Conservation (phyloP, 2,329 filamentous ascomycete genomes). For the Botryotinia narcissicola region DNA sequence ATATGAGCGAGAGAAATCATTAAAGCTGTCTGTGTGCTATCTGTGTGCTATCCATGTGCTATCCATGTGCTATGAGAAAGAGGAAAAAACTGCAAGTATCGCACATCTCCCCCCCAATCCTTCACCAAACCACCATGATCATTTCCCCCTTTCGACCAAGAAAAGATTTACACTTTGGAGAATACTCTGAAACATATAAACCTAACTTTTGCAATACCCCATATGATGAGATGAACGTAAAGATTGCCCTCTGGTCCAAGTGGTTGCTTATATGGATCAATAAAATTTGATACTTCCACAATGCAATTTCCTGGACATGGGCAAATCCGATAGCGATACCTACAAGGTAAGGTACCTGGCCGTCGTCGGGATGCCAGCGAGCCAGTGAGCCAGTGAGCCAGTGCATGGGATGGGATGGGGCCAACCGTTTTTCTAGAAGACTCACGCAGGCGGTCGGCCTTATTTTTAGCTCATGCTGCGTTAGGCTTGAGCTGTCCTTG, state of each 20-base stretch:
- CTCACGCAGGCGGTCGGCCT: background rate
- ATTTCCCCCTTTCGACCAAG: background rate
- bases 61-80: background rate
- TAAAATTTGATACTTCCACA: constrained; percentile 9
- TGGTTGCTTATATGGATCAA: constrained; percentile 2
- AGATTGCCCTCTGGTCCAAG: background rate
- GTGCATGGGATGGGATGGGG: background rate
- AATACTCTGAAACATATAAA: constrained; percentile 14
- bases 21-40: background rate
- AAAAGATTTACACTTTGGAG: background rate
- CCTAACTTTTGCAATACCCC: background rate
- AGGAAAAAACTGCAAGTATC: background rate
- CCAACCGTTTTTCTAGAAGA: background rate
- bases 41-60: background rate
- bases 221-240: background rate
- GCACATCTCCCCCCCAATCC: too few relatives aligned
- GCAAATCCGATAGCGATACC: constrained; percentile 2
- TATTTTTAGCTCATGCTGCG: constrained; percentile 1
- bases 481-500: background rate
- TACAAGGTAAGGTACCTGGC: background rate
- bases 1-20: background rate
- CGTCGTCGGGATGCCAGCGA: background rate
- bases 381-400: background rate
- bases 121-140: too few relatives aligned
- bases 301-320: constrained; percentile 11